Base-by-base conservation (phyloP, 1,284 basidiomycete genomes). In the Ganoderma lingzhi region DNA sequence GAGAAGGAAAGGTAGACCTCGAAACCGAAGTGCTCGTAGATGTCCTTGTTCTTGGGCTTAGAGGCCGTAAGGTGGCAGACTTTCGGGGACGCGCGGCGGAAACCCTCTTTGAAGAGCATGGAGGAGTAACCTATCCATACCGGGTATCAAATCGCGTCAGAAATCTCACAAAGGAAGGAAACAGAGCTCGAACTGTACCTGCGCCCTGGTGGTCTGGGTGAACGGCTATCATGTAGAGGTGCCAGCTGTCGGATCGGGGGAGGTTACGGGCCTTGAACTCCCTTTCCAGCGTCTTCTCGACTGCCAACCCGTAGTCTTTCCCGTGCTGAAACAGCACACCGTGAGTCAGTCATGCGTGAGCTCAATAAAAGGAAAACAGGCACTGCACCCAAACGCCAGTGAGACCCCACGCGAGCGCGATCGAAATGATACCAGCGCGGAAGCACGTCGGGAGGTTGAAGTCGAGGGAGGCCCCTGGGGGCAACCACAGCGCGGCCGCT, bases 1-100 rank as follows among this genome's bases (percentile, higher is more conserved):
- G 23, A n/a, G 5, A 53, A 28, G 4, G 23, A 15, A 15, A 5
- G 10, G 15, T 8, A 28, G 48, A 48, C 51, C 19, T 28, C 51
- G 30, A 48, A 39, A n/a, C 60, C 39, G 14, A 63, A 32, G 44
- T 66, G 32, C 37, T 60, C 58, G 6, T 60, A 60, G 3, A 60
- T 60, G 5, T 61, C 59, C 59, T 42, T 41, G 19, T 61, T 61
- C 41, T 30, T 28, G 8, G 37, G 39, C 14, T 42, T 41, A 6
- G 19, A 42, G 37, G 59, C 39, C 23, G 23, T 23, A 12, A 61
- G 37, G 10, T 61, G 59, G n/a, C 41, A 23, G n/a, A 12, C 12
- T 19, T 30, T 61, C n/a, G 39, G 39, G 1, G 59, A 15, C 3
- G 59, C 59, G 23, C 59, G 59, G 19, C 23, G 39, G 41, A 61